Conservation (phyloP, 2,329 filamentous ascomycete genomes). For the Pseudogymnoascus sp. region DNA sequence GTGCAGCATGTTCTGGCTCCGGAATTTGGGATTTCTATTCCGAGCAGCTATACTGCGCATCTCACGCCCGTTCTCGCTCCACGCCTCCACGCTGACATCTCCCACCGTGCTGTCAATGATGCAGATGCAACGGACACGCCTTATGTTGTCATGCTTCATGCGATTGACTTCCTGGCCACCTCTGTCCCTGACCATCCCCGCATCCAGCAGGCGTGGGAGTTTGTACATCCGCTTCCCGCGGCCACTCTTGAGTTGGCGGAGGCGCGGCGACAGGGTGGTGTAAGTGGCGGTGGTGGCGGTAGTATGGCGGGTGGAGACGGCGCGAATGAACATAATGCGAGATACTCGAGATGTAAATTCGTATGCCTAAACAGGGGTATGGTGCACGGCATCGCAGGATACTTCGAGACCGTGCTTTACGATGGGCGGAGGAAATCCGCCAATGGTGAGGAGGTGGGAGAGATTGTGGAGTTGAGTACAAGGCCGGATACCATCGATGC, state of each 20-base stretch:
- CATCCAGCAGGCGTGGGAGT: constrained; percentile 76
- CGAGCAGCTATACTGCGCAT: constrained; percentile 86
- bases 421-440: constrained; percentile 32
- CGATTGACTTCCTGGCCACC: constrained; percentile 77
- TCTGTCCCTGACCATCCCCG: constrained; percentile 47
- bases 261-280: constrained; percentile 54
- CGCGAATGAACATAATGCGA: constrained; percentile 83
- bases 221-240: constrained; percentile 64
- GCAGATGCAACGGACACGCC: constrained; percentile 77
- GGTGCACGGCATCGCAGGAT: constrained; percentile 84
- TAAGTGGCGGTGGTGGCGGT: constrained; percentile 60
- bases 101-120: constrained; percentile 53
- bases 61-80: constrained; percentile 87
- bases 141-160: constrained; percentile 88
- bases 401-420: constrained; percentile 96
- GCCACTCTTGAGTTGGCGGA: constrained; percentile 48
- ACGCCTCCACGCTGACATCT: constrained; percentile 74
- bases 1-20: constrained; percentile 81
- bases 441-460: constrained; percentile 24
- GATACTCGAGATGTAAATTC: constrained; percentile 73
- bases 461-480: constrained; percentile 78
- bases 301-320: constrained; percentile 70
- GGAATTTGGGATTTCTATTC: constrained; percentile 83
- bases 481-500: constrained; percentile 84
- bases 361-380: constrained; percentile 71